Percentiles rank a stretch among this genome's conserved stretches.
Evolutionary conservation across 768 basidiomycete genomes (phyloP).

Genomic region (Termitomyces sp.): DNA sequence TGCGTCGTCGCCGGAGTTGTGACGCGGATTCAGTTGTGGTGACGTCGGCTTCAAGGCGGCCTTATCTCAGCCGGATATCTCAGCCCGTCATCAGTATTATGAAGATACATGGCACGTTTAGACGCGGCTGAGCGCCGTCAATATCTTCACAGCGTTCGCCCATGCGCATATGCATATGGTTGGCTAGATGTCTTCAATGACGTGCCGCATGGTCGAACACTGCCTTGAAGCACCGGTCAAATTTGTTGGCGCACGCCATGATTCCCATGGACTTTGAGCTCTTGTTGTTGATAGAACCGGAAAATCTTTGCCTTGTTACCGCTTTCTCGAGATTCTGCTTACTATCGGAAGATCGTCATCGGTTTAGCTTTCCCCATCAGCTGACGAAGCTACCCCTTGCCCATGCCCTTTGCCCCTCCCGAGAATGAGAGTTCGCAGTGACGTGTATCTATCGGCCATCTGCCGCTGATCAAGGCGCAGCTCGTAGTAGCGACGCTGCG

Average conservation of each 20-base stretch:
- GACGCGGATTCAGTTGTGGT: too few species aligned
- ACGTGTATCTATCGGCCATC: not conserved
- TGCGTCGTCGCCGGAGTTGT: too few species aligned
- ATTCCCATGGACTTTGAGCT: not conserved
- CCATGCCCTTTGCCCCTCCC: slow-evolving; percentile 8
- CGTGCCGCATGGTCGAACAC: not conserved
- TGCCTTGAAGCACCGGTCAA: not conserved
- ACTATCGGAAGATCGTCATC: slow-evolving; percentile 5
- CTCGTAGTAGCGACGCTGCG: not conserved
- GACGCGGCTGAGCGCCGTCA: not conserved
- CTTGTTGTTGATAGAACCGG: not conserved
- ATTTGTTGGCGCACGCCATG: not conserved
- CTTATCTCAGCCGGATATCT: not conserved
- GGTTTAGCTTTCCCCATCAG: not conserved
- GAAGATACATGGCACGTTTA: not conserved
- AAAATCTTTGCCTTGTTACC: not conserved
- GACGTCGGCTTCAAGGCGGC: too few species aligned
- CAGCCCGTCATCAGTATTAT: not conserved
- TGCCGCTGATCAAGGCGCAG: not conserved
- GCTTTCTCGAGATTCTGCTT: not conserved
- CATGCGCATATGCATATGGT: not conserved
- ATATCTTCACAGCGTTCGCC: not conserved
- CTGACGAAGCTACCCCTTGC: slow-evolving; percentile 4
- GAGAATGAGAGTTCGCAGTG: not conserved
- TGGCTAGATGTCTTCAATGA: not conserved